Evolutionary conservation across 1,284 basidiomycete species (phyloP), one percentile per base, ranked within the genome.

Genomic region (Cryptococcus jaspeensis): DNA sequence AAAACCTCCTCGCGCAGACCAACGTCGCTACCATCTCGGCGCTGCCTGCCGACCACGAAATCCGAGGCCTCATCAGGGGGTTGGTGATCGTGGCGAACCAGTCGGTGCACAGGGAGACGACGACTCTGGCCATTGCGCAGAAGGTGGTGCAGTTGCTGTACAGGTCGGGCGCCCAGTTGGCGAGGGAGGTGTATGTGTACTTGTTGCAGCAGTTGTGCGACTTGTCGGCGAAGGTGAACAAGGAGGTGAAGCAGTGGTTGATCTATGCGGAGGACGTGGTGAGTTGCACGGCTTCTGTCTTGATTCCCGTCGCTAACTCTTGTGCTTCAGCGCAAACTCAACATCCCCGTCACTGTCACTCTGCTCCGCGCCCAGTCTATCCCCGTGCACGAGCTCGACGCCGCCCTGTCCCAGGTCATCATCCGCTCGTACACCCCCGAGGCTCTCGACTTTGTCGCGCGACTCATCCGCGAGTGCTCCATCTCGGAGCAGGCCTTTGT

Each of bases 191-290:
- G 23, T 98, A 93, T 75, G 91, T 92, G 36, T 84, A 87, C 38
- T 80, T 99, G 48, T 81, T 99, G 22, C 90, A 95, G 63, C 87
- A 90, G 61, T 81, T 99, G 22, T 99, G 96, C 77, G 86, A 87
- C 62, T 81, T 87, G 28, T 95, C 92, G 61, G 86, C 90, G 66
- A 92, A 96, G 69, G 94, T 97, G 44, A 91, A 90, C 20, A 92
- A 92, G 78, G 96, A 99, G 79, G 96, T 95, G 9, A 90, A 94
- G 56, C 92, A 89, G 13, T 99, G 96, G 96, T 81, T 99, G 51
- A 81, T 98, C 49, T 97, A 94, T 72, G 91, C 95, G 15, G 94
- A 99, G 74, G 96, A 99, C 76, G 90, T 95, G 80, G 90, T 91
- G 60, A 59, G 84, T 79, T 1, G n/a, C n/a, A n/a, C 16, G 50